Evolutionary conservation across 495 filamentous ascomycete species (phyloP), one percentile per base, ranked within the genome.

Genomic region (Xylaria cubensis): DNA sequence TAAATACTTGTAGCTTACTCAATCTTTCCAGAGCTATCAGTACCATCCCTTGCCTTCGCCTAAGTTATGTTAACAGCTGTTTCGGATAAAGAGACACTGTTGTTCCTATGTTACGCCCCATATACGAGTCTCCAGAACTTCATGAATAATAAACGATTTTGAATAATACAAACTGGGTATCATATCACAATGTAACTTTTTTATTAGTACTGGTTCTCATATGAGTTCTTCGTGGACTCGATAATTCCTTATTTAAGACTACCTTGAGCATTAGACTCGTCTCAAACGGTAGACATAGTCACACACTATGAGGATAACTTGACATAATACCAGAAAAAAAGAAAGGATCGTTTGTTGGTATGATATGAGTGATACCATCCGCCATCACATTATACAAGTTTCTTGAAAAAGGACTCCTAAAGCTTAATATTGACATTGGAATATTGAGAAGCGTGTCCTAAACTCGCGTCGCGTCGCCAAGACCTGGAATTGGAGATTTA

Each of bases 401-500:
- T 17, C 19, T 9, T 24, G n/a, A 24, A 8, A 12, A 10, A 3
- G 0, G 3, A 26, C n/a, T 53, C 21, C n/a, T 10, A 21, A 21
- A 24, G 21, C 50, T 53, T 24, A 26, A 2, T 53, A 26, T 34
- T 26, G 15, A 17, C 12, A 21, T 15, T 4, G 6, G 15, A 6
- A 21, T 12, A 29, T 26, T 58, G 29, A 17, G 32, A 34, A 58
- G 29, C 21, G 32, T 2, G 29, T 34, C 34, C 13, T 29, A 12
- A n/a, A 39, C 26, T 5, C 2, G 6, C 15, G 7, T 61, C 29
- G 1, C 26, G 19, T 21, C 34, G 58, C 58, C 58, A 61, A 61
- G 58, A 61, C 58, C 17, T 61, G 24, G 10, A 39, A 32, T 61
- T 61, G 58, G 58, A 61, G 58, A 61, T 6, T 0, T 39, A 39